A percentile compares a stretch with the other conserved stretches of the same genome.
Conservation (phyloP, 1,284 basidiomycete species). For the Ganoderma lucidum region DNA sequence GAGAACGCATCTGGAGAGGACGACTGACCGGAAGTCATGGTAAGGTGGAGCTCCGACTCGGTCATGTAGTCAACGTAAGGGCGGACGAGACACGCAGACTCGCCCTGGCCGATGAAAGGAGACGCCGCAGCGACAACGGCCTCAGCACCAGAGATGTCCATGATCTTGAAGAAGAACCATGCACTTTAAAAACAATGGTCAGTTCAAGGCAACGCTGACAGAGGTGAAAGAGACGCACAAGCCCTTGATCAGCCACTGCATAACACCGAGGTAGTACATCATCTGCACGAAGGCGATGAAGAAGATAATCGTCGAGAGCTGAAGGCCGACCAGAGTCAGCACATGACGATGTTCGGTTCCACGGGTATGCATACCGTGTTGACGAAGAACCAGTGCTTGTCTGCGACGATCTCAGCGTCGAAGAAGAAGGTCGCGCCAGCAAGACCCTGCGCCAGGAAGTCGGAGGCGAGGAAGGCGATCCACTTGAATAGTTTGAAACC, state of each 20-base stretch:
- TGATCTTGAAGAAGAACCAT: slow-evolving; percentile 92
- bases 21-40: slow-evolving; percentile 84
- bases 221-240: slow-evolving; percentile 58
- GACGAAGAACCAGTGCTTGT: slow-evolving; percentile 84
- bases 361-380: slow-evolving; percentile 62
- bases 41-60: slow-evolving; percentile 86
- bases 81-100: slow-evolving; percentile 84
- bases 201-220: slow-evolving; percentile 15
- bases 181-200: slow-evolving; percentile 55
- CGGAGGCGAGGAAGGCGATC: slow-evolving; percentile 78
- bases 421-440: slow-evolving; percentile 85
- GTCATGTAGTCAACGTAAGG: slow-evolving; percentile 93
- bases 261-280: slow-evolving; percentile 86
- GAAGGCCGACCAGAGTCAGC: background rate
- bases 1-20: background rate
- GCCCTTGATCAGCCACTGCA: slow-evolving; percentile 89
- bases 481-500: slow-evolving; percentile 86
- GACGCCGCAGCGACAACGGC: slow-evolving; percentile 92
- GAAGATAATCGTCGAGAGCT: slow-evolving; percentile 84
- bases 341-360: background rate
- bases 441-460: slow-evolving; percentile 71
- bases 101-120: slow-evolving; percentile 92
- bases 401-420: slow-evolving; percentile 61
- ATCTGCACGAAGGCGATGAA: slow-evolving; percentile 90
- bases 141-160: slow-evolving; percentile 90